Conservation (phyloP, 441 rosid genomes). For the Pelargonium fulgidum region DNA sequence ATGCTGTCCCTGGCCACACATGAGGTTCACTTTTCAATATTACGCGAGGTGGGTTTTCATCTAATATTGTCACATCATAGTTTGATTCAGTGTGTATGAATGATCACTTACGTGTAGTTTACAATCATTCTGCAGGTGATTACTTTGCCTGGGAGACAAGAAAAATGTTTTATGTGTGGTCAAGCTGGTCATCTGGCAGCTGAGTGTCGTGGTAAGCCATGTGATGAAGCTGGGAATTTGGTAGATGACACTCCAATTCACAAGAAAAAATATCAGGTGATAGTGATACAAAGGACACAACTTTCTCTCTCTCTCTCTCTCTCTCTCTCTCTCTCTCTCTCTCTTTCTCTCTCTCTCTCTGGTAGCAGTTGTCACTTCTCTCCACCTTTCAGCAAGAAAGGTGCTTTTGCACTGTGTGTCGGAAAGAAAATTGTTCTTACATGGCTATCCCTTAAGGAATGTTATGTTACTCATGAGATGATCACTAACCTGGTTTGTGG, state of each 20-base stretch:
- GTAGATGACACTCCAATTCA: conserved; percentile 64
- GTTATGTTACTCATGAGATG: too few species aligned
- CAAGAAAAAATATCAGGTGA: conserved; percentile 98
- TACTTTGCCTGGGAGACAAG: conserved; percentile 86
- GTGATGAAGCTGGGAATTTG: conserved; percentile 31
- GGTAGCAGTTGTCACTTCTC: too few species aligned
- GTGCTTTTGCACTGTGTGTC: too few species aligned
- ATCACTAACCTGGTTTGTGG: too few species aligned
- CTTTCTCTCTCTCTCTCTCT: conserved; percentile 3
- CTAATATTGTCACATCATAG: not conserved
- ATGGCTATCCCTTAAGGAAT: too few species aligned
- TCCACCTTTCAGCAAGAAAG: too few species aligned
- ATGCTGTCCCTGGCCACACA: conserved; percentile 94
- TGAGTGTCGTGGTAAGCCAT: conserved; percentile 70
- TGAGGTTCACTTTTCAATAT: conserved; percentile 92
- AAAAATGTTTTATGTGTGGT: conserved; percentile 83
- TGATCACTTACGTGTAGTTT: conserved; percentile 11
- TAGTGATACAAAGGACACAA: conserved; percentile 13
- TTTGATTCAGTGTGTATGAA: conserved; percentile 1
- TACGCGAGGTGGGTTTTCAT: conserved; percentile 67
- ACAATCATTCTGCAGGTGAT: conserved; percentile 47
- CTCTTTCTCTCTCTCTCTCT: conserved; percentile 16
- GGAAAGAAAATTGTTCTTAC: too few species aligned
- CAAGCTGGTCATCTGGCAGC: conserved; percentile 95
- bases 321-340: too few species aligned